A percentile compares a stretch with the other conserved stretches of the same genome.
Evolutionary conservation across 495 filamentous ascomycete genomes (phyloP).

Genomic region (Penicillium diatomitis): DNA sequence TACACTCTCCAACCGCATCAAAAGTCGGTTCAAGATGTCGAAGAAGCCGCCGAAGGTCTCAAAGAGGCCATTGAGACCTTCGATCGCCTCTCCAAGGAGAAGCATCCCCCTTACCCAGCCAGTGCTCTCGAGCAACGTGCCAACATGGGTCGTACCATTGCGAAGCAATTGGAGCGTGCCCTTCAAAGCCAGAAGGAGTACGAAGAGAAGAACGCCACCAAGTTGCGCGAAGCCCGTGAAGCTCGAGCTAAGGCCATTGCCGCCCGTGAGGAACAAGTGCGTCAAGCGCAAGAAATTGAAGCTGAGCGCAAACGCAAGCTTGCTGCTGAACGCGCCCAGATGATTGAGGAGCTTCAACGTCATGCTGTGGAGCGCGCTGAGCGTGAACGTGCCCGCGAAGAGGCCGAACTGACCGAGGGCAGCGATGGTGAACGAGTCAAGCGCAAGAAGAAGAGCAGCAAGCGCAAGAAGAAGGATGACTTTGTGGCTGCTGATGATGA

Average conservation of each 20-base stretch:
- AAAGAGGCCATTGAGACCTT: slow-evolving; percentile 80
- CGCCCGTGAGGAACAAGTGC: slow-evolving; percentile 61
- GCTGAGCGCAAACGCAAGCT: slow-evolving; percentile 67
- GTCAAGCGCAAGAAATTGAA: slow-evolving; percentile 54
- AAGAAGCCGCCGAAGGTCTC: slow-evolving; percentile 72
- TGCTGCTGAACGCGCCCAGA: slow-evolving; percentile 68
- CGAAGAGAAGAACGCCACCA: slow-evolving; percentile 83
- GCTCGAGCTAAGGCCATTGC: slow-evolving; percentile 67
- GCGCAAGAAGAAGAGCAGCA: slow-evolving; percentile 52
- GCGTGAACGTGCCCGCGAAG: slow-evolving; percentile 59
- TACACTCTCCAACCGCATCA: slow-evolving; percentile 64
- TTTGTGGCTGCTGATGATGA: slow-evolving; percentile 22
- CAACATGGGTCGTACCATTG: slow-evolving; percentile 93
- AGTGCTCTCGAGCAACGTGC: slow-evolving; percentile 87
- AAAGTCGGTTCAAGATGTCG: slow-evolving; percentile 66
- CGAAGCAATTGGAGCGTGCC: slow-evolving; percentile 77
- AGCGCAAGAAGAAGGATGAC: slow-evolving; percentile 60
- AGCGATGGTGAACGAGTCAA: slow-evolving; percentile 73
- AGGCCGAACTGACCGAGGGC: slow-evolving; percentile 66
- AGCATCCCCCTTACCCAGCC: slow-evolving; percentile 83
- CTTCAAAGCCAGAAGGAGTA: slow-evolving; percentile 80
- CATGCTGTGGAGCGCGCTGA: slow-evolving; percentile 60
- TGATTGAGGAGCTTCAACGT: slow-evolving; percentile 65
- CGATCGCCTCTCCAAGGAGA: slow-evolving; percentile 66
- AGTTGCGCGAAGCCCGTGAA: slow-evolving; percentile 65